Base-by-base conservation (phyloP, 2,329 filamentous ascomycete species). In the Fusarium tuaranense region DNA sequence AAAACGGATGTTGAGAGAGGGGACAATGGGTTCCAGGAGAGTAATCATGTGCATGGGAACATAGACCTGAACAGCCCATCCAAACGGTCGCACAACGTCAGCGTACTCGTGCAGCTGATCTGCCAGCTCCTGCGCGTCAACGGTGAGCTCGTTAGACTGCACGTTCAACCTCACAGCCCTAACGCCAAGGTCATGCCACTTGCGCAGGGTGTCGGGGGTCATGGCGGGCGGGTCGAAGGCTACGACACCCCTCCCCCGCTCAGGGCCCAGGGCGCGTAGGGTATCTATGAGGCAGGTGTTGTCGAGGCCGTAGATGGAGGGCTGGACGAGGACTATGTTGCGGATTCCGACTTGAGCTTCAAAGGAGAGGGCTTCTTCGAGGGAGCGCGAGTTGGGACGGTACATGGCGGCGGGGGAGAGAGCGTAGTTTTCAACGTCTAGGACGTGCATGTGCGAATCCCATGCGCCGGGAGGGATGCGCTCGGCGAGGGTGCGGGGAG, bases 391-490 rank as follows among this genome's bases (percentile, higher is more conserved):
- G 4, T 79, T 78, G 4, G 90, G 89, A 20, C 80, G 81, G 80
- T 92, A 92, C 70, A 83, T 81, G 38, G 90, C 89, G 34, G 82
- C 77, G 9, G 83, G 70, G 30, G 84, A 81, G 10, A 91, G 78
- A 1, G 88, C 86, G 76, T 88, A 92, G 9, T 79, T 78, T 22
- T 81, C 76, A 0, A 88, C 88, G 63, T 91, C 88, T 59, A 91
- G 84, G 38, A 92, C 86, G 78, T 92, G 91, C 88, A 92, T 92
- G 78, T 92, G 90, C 61, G 86, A 88, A 78, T 91, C 89, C 89
- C 90, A 92, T 66, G 89, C 84, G 16, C 83, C 82, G 16, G 71
- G 67, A 5, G 87, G 86, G 65, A 87, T 83, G n/a, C 68, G 70
- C 22, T 68, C 59, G 12, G 68, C 39, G 32, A 78, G 61, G 58